These are phyloP conservation scores for Dianthus caryophyllus DNA, from an alignment of 148 eudicot species.

Conservation along the genomic window DNA sequence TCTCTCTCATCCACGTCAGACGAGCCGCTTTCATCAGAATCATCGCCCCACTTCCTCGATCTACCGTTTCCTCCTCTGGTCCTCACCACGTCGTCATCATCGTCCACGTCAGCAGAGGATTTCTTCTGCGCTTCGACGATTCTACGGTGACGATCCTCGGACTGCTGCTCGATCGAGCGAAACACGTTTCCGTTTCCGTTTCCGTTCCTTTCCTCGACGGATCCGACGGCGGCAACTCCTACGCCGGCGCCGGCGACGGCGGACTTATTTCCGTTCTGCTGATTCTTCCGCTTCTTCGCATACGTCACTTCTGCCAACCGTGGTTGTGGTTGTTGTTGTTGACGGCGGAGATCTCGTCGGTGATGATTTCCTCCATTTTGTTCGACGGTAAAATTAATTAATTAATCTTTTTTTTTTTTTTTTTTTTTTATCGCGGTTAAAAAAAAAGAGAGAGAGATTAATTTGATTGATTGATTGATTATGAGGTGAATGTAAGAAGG, in stretches of 20 bases:
- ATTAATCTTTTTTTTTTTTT: too few species aligned
- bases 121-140: slow-evolving; percentile 48
- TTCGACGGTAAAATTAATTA: too few species aligned
- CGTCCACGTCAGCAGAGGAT: slow-evolving; percentile 22
- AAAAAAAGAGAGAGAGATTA: background rate
- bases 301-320: slow-evolving; percentile 63
- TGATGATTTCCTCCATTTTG: slow-evolving; percentile 21
- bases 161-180: slow-evolving; percentile 49
- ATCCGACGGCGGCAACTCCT: background rate
- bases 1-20: slow-evolving; percentile 36
- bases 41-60: slow-evolving; percentile 37
- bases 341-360: slow-evolving; percentile 23
- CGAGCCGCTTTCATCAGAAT: slow-evolving; percentile 41
- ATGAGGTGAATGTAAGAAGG: too few species aligned
- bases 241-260: too few species aligned
- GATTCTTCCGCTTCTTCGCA: slow-evolving; percentile 37
- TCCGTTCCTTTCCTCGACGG: slow-evolving; percentile 9
- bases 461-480: too few species aligned
- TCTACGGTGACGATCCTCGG: slow-evolving; percentile 56
- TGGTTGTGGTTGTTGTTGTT: slow-evolving; percentile 23
- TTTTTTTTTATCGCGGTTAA: background rate
- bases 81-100: background rate
- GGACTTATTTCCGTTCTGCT: slow-evolving; percentile 27
- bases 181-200: slow-evolving; percentile 34
- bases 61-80: slow-evolving; percentile 19